Conservation (phyloP, 345 rosid species). For the Leavenworthia alabamica region DNA sequence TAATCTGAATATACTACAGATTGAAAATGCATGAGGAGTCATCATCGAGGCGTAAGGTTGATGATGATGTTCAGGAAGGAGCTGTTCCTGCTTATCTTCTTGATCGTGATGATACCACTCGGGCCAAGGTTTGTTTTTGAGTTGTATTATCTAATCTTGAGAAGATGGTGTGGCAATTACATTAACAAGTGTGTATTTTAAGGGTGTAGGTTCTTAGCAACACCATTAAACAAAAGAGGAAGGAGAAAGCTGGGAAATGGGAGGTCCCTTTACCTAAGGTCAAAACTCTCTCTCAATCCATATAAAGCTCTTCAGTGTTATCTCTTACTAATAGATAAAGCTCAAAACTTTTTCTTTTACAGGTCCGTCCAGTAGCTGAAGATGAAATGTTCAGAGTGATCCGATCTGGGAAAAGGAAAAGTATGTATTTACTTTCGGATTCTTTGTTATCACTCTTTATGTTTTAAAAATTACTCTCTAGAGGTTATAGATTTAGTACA, state of each 20-base stretch:
- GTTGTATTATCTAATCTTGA: too few relatives aligned
- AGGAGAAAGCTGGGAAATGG: conserved; percentile 97
- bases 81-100: conserved; percentile 91
- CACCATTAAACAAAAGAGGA: conserved; percentile 89
- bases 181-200: not conserved
- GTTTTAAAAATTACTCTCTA: too few relatives aligned
- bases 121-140: conserved; percentile 58
- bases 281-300: not conserved
- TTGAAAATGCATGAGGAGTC: conserved; percentile 95
- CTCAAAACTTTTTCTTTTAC: conserved; percentile 5
- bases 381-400: conserved; percentile 96
- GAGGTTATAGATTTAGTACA: too few relatives aligned
- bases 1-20: conserved; percentile 26
- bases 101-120: conserved; percentile 82
- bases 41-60: conserved; percentile 68
- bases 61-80: conserved; percentile 86
- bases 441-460: not conserved
- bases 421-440: conserved; percentile 39
- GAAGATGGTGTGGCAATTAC: not conserved
- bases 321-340: not conserved
- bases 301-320: not conserved
- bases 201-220: conserved; percentile 69
- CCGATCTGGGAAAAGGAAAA: conserved; percentile 79
- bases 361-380: conserved; percentile 98
- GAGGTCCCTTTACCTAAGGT: conserved; percentile 96